Base-by-base conservation (phyloP, 2,329 filamentous ascomycete species). In the Chaetomium sp. region DNA sequence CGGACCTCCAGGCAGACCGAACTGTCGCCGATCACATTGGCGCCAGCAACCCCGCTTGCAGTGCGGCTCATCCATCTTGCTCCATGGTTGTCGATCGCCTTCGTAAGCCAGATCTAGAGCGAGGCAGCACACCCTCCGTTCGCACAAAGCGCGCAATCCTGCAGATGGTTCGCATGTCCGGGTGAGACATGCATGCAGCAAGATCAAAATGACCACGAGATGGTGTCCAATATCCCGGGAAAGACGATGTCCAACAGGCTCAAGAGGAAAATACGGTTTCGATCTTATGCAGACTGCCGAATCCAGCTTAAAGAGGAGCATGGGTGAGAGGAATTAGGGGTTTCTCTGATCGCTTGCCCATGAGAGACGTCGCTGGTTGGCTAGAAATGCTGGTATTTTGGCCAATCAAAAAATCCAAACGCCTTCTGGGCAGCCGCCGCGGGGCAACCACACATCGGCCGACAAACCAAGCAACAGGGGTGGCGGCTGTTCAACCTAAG, bases 331-430 rank as follows among this genome's bases (percentile, higher is more conserved):
- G 42, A 53, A 55, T 57, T 47, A 38, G 51, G 51, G 27, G 31
- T n/a, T 47, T 55, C 23, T 21, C 19, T 38, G 27, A 50, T 38
- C 23, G 42, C n/a, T 55, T 29, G 7, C 16, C 16, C 4, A 31
- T 16, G 16, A 23, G 4, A 33, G 19, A 3, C 27, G n/a, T 12
- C 2, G 19, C 23, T 64, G 49, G 69, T 70, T 72, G 67, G 71
- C 10, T 29, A 29, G 13, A 70, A 70, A 72, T 67, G 25, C 13
- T 35, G 31, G 27, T 47, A 57, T 60, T 51, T 65, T 21, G 59
- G 10, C 71, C 67, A 72, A 72, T 72, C 59, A 71, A 49, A 71
- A 64, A 69, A 68, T 69, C 55, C 51, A 63, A 16, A 56, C 31
- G 42, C 21, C 13, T 2, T 21, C 13, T n/a, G 31, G 23, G 31